Percentiles rank a stretch among this genome's conserved stretches.
Conservation (phyloP, 208 protist species). For the Eutreptiella sp. region DNA sequence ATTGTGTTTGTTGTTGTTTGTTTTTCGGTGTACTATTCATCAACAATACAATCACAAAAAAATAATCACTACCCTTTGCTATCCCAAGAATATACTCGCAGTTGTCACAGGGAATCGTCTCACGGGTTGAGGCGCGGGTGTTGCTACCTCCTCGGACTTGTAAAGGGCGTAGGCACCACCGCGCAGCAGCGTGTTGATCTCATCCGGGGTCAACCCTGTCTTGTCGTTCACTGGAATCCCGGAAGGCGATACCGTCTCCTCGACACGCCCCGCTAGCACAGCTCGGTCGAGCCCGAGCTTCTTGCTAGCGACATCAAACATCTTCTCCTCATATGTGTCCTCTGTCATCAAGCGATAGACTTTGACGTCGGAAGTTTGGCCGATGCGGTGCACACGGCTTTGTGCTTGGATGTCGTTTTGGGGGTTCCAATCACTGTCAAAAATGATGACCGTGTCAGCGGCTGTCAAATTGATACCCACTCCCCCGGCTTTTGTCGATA, state of each 20-base stretch:
- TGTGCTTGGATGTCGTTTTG: conserved; percentile 94
- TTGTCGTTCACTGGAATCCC: too few species aligned
- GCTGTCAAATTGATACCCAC: conserved; percentile 74
- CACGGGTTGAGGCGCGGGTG: too few species aligned
- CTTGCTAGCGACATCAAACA: conserved; percentile 75
- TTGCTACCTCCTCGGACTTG: conserved; percentile 7
- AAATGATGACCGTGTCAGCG: conserved; percentile 89
- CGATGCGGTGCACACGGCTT: conserved; percentile 87
- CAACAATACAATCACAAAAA: too few species aligned
- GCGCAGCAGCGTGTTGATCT: conserved; percentile 3
- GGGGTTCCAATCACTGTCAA: conserved; percentile 95
- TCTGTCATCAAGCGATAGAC: conserved; percentile 89
- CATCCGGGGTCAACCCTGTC: background rate
- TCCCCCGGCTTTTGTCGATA: conserved; percentile 70
- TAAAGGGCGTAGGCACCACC: conserved; percentile 16
- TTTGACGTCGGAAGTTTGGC: conserved; percentile 83
- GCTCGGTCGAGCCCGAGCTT: conserved; percentile 80
- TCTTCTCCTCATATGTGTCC: conserved; percentile 88
- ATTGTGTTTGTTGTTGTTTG: too few species aligned
- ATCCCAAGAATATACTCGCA: too few species aligned
- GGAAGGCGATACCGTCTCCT: too few species aligned
- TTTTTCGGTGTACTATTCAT: too few species aligned
- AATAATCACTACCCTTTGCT: too few species aligned
- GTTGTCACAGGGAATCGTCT: too few species aligned
- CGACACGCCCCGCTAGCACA: background rate